These are phyloP conservation scores for Periconia sp. DNA, from an alignment of 2,329 filamentous ascomycete species.

Conservation along the genomic window DNA sequence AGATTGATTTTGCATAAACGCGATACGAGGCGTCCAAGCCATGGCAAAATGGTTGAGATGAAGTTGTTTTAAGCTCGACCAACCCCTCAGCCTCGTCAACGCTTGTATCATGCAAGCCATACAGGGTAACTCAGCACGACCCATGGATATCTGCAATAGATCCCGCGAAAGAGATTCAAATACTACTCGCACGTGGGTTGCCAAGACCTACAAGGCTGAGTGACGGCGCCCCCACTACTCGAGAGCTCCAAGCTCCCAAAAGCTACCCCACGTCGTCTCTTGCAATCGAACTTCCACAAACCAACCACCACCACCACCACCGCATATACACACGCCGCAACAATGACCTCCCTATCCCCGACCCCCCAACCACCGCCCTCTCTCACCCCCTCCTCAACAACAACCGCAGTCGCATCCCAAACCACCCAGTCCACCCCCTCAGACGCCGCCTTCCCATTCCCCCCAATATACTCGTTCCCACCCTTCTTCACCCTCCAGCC, in stretches of 20 bases:
- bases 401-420: slow-evolving; percentile 5
- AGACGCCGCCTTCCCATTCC: slow-evolving; percentile 46
- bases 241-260: background rate
- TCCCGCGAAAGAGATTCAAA: background rate
- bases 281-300: background rate
- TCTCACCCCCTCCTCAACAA: slow-evolving; percentile 10
- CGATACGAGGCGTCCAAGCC: too few relatives aligned
- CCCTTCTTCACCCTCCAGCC: slow-evolving; percentile 86
- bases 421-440: slow-evolving; percentile 13
- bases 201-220: slow-evolving; percentile 3
- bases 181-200: background rate
- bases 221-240: background rate
- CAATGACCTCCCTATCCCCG: slow-evolving; percentile 21
- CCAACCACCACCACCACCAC: background rate
- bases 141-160: background rate
- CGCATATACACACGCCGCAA: background rate
- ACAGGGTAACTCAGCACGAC: background rate
- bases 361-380: slow-evolving; percentile 5
- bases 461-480: slow-evolving; percentile 72
- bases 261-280: background rate
- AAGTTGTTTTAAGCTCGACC: slow-evolving; percentile 3
- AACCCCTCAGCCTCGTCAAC: background rate
- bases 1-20: too few relatives aligned
- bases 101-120: background rate
- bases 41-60: background rate